phyloP scores from a whole-genome alignment of 2,329 filamentous ascomycete genomes.

The Trichoderma sp. region DNA sequence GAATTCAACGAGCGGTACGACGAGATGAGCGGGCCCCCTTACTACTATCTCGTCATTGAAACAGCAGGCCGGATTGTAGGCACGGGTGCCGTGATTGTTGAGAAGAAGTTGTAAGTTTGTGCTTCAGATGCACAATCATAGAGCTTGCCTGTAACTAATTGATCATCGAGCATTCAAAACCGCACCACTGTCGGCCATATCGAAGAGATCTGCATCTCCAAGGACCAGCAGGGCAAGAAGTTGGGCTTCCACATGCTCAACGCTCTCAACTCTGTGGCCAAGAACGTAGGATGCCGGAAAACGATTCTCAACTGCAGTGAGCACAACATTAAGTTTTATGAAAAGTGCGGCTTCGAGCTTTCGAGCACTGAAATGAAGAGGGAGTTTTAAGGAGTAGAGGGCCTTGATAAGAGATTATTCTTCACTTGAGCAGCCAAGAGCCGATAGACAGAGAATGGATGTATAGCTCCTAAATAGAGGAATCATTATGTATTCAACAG shows the following conservation, averaged over 20 bases:
- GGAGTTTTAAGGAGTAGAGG: slow-evolving; percentile 17
- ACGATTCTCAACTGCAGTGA: slow-evolving; percentile 78
- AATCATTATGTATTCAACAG: neutral
- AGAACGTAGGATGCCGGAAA: slow-evolving; percentile 77
- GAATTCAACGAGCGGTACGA: slow-evolving; percentile 70
- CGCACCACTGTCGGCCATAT: slow-evolving; percentile 74
- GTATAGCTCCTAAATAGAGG: neutral
- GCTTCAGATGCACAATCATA: no score
- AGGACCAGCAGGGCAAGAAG: slow-evolving; percentile 80
- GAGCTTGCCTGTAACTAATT: neutral
- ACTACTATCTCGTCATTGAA: slow-evolving; percentile 72
- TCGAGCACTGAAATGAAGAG: slow-evolving; percentile 30
- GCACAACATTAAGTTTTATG: slow-evolving; percentile 77
- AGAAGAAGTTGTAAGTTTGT: slow-evolving; percentile 69
- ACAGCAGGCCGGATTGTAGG: slow-evolving; percentile 66
- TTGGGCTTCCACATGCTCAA: slow-evolving; percentile 75
- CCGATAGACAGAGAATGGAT: neutral
- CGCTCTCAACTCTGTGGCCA: slow-evolving; percentile 71
- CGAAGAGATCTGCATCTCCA: slow-evolving; percentile 79
- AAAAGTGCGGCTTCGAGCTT: slow-evolving; percentile 34
- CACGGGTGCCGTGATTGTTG: slow-evolving; percentile 74
- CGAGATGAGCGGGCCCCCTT: slow-evolving; percentile 55
- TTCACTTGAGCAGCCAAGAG: neutral
- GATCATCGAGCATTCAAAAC: slow-evolving; percentile 58
- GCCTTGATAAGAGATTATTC: neutral